Percentiles rank a stretch among this genome's conserved stretches.
Conservation (phyloP, 2,329 filamentous ascomycete species). For the Botrytis byssoidea region DNA sequence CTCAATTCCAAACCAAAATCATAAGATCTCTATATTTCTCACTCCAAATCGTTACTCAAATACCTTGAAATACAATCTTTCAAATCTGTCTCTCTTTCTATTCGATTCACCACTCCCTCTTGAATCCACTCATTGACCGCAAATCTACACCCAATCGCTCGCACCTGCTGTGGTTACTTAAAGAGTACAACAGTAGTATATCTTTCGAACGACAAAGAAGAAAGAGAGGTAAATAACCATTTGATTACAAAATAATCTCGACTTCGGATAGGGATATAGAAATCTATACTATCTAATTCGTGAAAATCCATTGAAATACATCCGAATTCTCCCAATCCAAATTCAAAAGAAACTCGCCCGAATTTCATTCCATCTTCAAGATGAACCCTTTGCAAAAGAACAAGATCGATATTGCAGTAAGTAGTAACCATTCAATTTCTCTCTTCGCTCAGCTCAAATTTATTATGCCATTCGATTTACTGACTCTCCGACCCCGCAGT, state of each 20-base stretch:
- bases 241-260: conserved; percentile 1
- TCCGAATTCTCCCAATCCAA: background rate
- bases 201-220: conserved; percentile 10
- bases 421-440: conserved; percentile 41
- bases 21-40: conserved; percentile 2
- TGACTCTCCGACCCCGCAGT: conserved; percentile 51
- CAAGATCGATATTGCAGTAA: conserved; percentile 93
- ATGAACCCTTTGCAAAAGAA: conserved; percentile 99
- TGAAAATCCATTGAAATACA: background rate
- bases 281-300: background rate
- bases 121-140: conserved; percentile 5
- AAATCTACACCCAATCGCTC: conserved; percentile 5
- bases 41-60: background rate
- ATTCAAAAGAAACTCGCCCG: background rate
- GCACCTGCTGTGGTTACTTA: background rate
- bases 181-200: background rate
- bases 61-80: background rate
- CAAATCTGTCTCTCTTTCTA: conserved; percentile 8
- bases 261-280: background rate
- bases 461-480: conserved; percentile 5
- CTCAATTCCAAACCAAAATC: background rate
- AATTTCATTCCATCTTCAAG: conserved; percentile 36
- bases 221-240: conserved; percentile 2
- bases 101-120: background rate
- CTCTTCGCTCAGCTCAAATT: background rate